These are phyloP conservation scores for Apodospora peruviana DNA, from an alignment of 495 filamentous ascomycete species.

Conservation along the genomic window DNA sequence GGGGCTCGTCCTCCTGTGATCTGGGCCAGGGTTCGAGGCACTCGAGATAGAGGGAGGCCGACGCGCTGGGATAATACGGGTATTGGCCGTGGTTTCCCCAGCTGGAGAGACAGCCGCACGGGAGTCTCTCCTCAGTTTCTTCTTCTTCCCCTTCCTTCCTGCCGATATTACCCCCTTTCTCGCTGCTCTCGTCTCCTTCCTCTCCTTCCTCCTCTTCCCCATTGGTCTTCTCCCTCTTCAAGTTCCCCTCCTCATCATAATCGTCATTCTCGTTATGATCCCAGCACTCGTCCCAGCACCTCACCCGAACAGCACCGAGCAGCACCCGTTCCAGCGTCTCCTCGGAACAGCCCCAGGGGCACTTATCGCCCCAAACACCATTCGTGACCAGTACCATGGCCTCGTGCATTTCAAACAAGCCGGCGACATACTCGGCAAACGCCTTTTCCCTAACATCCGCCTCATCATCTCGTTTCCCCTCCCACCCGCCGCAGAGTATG, in stretches of 20 bases:
- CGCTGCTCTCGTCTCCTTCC: not conserved
- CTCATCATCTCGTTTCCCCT: not conserved
- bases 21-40: not conserved
- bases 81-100: not conserved
- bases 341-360: not conserved
- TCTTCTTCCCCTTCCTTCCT: not conserved
- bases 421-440: not conserved
- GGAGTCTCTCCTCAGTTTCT: not conserved
- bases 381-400: not conserved
- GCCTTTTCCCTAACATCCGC: not conserved
- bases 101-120: not conserved
- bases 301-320: not conserved
- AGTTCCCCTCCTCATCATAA: not conserved
- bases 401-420: not conserved
- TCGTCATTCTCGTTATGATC: not conserved
- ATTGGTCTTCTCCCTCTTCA: not conserved
- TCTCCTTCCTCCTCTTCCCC: not conserved
- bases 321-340: not conserved
- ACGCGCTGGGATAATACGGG: not conserved
- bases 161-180: not conserved
- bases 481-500: not conserved
- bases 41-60: not conserved
- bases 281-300: not conserved
- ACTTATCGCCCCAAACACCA: no score
- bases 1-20: no score